These are phyloP conservation scores for Aphanomyces euteiches DNA, from an alignment of 352 stramenopile genomes.

Conservation along the genomic window DNA sequence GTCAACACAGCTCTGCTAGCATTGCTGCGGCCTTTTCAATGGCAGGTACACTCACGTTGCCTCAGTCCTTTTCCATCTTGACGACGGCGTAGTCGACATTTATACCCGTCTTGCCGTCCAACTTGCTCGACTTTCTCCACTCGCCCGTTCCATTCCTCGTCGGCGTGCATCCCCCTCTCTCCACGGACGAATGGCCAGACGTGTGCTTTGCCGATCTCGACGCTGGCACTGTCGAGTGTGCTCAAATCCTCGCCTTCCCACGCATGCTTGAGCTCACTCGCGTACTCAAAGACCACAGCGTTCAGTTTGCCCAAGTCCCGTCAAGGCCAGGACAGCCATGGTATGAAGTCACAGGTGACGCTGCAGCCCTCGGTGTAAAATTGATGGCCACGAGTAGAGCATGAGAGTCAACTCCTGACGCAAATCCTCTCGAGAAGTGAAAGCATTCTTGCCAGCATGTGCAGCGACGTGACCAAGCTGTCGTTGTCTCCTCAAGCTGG, in stretches of 20 bases:
- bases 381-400: constrained; percentile 30
- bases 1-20: constrained; percentile 67
- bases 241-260: constrained; percentile 45
- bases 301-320: constrained; percentile 46
- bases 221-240: constrained; percentile 43
- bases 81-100: constrained; percentile 58
- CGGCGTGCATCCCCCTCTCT: constrained; percentile 45
- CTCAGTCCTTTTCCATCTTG: not conserved
- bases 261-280: constrained; percentile 57
- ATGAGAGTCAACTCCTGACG: constrained; percentile 73
- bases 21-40: constrained; percentile 75
- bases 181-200: constrained; percentile 65
- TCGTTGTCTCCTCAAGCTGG: constrained; percentile 46
- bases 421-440: not conserved
- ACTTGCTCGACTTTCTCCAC: constrained; percentile 74
- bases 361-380: not conserved
- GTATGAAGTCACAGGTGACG: constrained; percentile 63
- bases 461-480: constrained; percentile 62
- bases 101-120: constrained; percentile 70
- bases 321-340: constrained; percentile 49
- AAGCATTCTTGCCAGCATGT: constrained; percentile 65
- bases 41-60: constrained; percentile 43
- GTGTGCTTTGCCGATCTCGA: constrained; percentile 85
- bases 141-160: constrained; percentile 78
- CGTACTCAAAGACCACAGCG: constrained; percentile 50